Evolutionary conservation across 257 asterid species (phyloP).

Genomic region (Salvia miltiorrhiza): DNA sequence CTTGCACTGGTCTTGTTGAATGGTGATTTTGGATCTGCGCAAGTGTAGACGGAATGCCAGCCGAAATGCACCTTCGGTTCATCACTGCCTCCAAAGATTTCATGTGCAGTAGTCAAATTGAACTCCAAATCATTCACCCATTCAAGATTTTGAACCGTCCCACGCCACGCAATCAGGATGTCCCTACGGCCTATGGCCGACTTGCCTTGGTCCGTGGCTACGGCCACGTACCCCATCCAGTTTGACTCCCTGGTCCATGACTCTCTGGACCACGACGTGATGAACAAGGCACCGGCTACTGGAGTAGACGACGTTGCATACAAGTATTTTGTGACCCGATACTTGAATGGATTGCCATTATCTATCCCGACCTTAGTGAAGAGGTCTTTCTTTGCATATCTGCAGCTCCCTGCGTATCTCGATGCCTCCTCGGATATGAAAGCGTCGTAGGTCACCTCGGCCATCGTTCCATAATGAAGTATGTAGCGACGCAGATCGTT

Average conservation of each 20-base stretch:
- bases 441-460: constrained; percentile 65
- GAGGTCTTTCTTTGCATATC: constrained; percentile 37
- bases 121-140: constrained; percentile 72
- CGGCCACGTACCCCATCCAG: constrained; percentile 81
- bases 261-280: constrained; percentile 51
- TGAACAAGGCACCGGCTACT: constrained; percentile 53
- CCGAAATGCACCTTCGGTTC: constrained; percentile 61
- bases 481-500: constrained; percentile 63
- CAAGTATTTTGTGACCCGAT: constrained; percentile 48
- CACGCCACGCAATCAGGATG: constrained; percentile 75
- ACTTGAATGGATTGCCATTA: constrained; percentile 44
- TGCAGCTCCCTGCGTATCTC: constrained; percentile 60
- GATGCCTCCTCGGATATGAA: constrained; percentile 54
- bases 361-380: constrained; percentile 51
- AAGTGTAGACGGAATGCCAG: constrained; percentile 68
- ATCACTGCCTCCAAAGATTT: constrained; percentile 39
- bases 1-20: constrained; percentile 55
- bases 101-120: constrained; percentile 40
- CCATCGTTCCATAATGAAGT: constrained; percentile 65
- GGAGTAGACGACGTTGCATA: constrained; percentile 59
- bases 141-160: constrained; percentile 57
- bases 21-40: constrained; percentile 52
- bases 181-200: constrained; percentile 65
- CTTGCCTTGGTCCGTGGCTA: constrained; percentile 73
- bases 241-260: constrained; percentile 76